Evolutionary conservation across 2,329 filamentous ascomycete species (phyloP), one percentile per base, ranked within the genome.

Genomic region (Endocalyx cinctus): DNA sequence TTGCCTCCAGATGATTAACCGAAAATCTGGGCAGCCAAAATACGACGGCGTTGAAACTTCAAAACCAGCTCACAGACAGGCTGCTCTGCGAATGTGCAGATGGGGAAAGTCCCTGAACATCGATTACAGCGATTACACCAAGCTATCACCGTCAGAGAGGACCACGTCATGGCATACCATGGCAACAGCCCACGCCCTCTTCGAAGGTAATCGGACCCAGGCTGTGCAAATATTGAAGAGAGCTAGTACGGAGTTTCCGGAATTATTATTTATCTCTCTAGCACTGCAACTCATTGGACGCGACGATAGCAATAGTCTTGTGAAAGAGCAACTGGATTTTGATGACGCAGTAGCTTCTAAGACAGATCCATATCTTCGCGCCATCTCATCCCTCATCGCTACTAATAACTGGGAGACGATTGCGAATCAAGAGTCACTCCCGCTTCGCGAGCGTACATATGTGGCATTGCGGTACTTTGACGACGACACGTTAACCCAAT

Each of bases 331-430:
- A 39, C 63, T 79, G 16, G 74, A 78, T 46, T 74, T 78, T 46
- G 74, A 79, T 51, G 72, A 75, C 36, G 64, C 64, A 3, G 66
- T 76, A 11, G 74, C 78, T 17, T 77, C 73, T 38, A 75, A 82
- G 40, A 79, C 81, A 0, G 84, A 92, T 48, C 82, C 85, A 0
- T 90, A 89, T 52, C 72, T 92, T 16, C 81, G 85, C 35, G 85
- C 84, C 5, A 82, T 92, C 29, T 85, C 87, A 16, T 79, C 81
- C 4, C 79, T 86, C 45, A 84, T 92, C 40, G 79, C 82, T 8
- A 86, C 80, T 0, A 82, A 82, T 5, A 75, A 87, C 54, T 92
- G 87, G 87, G 66, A 74, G 13, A 72, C 74, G 25, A 83, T 92
- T 25, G 80, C 84, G 25, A 75, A 82, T 43, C 84, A 88, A 52